Evolutionary conservation across 1,139 yeast genomes (phyloP).

Genomic region (Kodamaea arcana): DNA sequence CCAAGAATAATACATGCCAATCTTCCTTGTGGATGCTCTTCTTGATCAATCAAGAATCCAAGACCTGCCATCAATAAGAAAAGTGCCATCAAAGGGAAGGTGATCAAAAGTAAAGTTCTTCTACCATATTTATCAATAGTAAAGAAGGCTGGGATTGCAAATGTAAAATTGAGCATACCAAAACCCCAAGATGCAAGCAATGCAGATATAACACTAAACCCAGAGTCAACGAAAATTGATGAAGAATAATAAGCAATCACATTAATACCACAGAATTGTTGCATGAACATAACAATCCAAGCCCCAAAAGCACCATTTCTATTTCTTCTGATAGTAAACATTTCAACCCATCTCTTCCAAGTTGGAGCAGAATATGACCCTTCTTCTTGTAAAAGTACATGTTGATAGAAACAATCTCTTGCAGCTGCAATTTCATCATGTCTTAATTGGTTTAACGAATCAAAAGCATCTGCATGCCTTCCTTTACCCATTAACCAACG

Average conservation of each 20-base stretch:
- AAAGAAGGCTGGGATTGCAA: conserved; percentile 80
- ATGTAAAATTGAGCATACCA: conserved; percentile 75
- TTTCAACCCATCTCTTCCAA: conserved; percentile 46
- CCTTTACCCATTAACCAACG: conserved; percentile 29
- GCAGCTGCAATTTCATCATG: conserved; percentile 20
- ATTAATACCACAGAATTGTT: conserved; percentile 89
- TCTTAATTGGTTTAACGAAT: conserved; percentile 17
- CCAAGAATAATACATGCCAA: conserved; percentile 67
- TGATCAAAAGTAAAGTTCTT: conserved; percentile 59
- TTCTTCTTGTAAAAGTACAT: conserved; percentile 52
- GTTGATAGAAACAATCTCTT: conserved; percentile 26
- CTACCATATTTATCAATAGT: conserved; percentile 82
- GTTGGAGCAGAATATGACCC: conserved; percentile 55
- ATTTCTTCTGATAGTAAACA: conserved; percentile 70
- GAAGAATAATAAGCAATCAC: conserved; percentile 83
- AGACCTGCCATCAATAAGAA: conserved; percentile 71
- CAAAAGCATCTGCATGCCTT: conserved; percentile 22
- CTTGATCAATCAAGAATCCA: conserved; percentile 62
- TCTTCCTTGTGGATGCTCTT: conserved; percentile 42
- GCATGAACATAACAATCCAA: conserved; percentile 83
- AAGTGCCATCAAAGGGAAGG: conserved; percentile 72
- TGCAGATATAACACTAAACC: conserved; percentile 58
- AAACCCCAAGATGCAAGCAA: conserved; percentile 82
- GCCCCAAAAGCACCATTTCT: conserved; percentile 80
- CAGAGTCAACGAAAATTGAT: conserved; percentile 65